Evolutionary conservation across 2,329 filamentous ascomycete genomes (phyloP).

Genomic region (Hypoxylon sp.): DNA sequence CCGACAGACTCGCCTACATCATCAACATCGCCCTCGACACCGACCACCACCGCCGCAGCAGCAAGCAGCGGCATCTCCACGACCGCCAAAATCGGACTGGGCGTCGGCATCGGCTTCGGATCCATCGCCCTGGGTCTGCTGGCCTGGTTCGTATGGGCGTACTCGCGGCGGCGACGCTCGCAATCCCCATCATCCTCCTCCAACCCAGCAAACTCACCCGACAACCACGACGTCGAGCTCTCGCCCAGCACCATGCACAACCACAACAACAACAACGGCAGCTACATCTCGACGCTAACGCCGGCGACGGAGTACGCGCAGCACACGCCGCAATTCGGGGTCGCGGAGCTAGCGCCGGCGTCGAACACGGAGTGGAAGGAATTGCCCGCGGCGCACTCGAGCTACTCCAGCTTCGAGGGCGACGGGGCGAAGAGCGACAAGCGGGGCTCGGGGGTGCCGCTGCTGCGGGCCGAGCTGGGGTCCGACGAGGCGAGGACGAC

Average conservation of each 20-base stretch:
- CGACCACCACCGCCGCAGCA: neutral
- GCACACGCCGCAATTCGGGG: slow-evolving; percentile 43
- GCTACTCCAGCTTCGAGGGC: slow-evolving; percentile 22
- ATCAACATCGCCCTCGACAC: slow-evolving; percentile 1
- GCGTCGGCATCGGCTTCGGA: slow-evolving; percentile 56
- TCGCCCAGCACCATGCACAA: slow-evolving; percentile 8
- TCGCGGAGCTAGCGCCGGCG: slow-evolving; percentile 43
- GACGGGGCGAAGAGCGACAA: slow-evolving; percentile 27
- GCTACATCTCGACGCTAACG: slow-evolving; percentile 14
- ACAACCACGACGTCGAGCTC: slow-evolving; percentile 35
- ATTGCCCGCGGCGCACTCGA: slow-evolving; percentile 11
- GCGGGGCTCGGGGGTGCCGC: slow-evolving; percentile 38
- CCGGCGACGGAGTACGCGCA: slow-evolving; percentile 46
- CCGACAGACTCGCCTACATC: slow-evolving; percentile 23
- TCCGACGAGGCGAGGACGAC: slow-evolving; percentile 1
- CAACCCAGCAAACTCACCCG: neutral
- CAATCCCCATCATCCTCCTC: neutral
- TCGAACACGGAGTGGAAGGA: slow-evolving; percentile 35
- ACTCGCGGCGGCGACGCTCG: slow-evolving; percentile 44
- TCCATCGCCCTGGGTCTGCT: slow-evolving; percentile 44
- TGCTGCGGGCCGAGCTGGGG: slow-evolving; percentile 47
- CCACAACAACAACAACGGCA: neutral
- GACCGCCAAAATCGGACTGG: slow-evolving; percentile 59
- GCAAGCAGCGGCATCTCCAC: slow-evolving; percentile 52
- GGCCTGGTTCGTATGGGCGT: slow-evolving; percentile 52